Evolutionary conservation across 2,329 filamentous ascomycete genomes (phyloP).

Genomic region (Thelonectria olida): DNA sequence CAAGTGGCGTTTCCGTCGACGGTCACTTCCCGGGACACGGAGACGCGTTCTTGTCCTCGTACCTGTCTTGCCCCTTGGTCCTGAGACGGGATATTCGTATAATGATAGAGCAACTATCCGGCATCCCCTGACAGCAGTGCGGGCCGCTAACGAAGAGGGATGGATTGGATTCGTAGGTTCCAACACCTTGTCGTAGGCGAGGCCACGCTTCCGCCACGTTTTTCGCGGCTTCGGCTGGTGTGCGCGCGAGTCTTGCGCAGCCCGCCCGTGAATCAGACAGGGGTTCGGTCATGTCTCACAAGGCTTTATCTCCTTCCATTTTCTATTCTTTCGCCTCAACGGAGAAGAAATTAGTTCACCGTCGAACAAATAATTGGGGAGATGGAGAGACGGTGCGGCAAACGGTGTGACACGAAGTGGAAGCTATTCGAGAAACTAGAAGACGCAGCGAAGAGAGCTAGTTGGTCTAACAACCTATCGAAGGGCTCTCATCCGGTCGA

Average conservation of each 20-base stretch:
- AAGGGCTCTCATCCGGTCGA: background rate
- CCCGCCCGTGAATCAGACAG: background rate
- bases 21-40: background rate
- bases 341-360: too few species aligned
- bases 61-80: background rate
- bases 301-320: too few species aligned
- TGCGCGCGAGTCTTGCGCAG: background rate
- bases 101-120: constrained; percentile 4
- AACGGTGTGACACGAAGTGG: too few species aligned
- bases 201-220: constrained; percentile 32
- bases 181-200: constrained; percentile 16
- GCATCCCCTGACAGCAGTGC: constrained; percentile 15
- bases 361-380: background rate
- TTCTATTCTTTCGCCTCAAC: background rate
- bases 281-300: background rate
- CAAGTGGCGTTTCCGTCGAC: background rate
- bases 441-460: too few species aligned
- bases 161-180: background rate
- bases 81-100: constrained; percentile 15
- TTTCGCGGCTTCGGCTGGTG: constrained; percentile 18
- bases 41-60: too few species aligned
- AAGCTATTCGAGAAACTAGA: too few species aligned
- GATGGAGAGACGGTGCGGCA: background rate
- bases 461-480: background rate
- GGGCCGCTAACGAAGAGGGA: constrained; percentile 29